Base-by-base conservation (phyloP, 1,139 yeast genomes). In the Magnusiomyces fungicola region DNA sequence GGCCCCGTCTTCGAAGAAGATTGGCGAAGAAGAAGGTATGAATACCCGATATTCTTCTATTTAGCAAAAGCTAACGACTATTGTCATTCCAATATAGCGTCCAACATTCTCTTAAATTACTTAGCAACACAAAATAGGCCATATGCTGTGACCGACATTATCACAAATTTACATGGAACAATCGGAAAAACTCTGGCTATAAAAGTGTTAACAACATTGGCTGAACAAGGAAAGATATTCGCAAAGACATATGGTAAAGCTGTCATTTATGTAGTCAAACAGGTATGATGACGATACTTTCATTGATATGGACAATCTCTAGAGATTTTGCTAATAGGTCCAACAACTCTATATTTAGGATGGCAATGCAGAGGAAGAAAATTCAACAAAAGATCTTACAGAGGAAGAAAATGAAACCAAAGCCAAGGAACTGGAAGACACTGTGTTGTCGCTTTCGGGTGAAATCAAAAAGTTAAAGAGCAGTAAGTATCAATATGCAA, bases 61-160 rank as follows among this genome's bases (percentile, higher is more conserved):
- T n/a, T n/a, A n/a, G n/a, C n/a, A n/a, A n/a, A n/a, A n/a, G n/a
- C n/a, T n/a, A n/a, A n/a, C n/a, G n/a, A n/a, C n/a, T n/a, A n/a
- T n/a, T n/a, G n/a, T n/a, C n/a, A n/a, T n/a, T n/a, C n/a, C n/a
- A n/a, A n/a, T 36, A 16, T 23, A 44, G 53, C 51, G n/a, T 45
- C 44, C 33, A 29, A 46, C 10, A 43, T 50, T 22, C 57, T 67
- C 24, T 49, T 61, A 27, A 58, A 58, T 3, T 71, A 71, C 55
- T 58, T 72, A 61, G 55, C 60, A 47, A 54, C 56, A 3, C 72
- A 66, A 57, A 72, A 72, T 58, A 63, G 72, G 46, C 75, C 73
- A 9, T 68, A 69, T 50, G 67, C 72, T 1, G 63, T 66, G 3
- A 61, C 62, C 22, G 74, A 70, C 54, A 62, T 71, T 40, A 55